These are phyloP conservation scores for Acanthamoeba rhysodes DNA, from an alignment of 208 protist species.

Conservation along the genomic window DNA sequence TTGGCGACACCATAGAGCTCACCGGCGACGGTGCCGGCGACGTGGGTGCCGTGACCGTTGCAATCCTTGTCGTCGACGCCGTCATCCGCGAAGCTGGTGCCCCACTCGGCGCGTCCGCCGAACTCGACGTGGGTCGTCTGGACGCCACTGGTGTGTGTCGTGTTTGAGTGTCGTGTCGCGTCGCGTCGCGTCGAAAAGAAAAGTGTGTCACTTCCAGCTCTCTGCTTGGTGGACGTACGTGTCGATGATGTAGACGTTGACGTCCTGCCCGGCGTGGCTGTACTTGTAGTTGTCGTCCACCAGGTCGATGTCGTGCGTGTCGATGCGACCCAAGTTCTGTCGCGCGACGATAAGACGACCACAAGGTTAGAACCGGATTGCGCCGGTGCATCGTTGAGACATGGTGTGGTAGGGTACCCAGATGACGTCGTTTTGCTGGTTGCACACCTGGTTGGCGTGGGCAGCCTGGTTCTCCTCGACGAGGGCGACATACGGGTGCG, in stretches of 20 bases:
- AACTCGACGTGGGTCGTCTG: conserved; percentile 59
- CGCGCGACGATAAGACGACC: background rate
- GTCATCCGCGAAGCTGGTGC: conserved; percentile 65
- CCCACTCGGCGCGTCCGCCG: conserved; percentile 65
- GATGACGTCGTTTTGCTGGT: conserved; percentile 64
- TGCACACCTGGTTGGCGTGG: conserved; percentile 13
- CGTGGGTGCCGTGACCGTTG: conserved; percentile 82
- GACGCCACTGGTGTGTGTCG: background rate
- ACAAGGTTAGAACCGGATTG: background rate
- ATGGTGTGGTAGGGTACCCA: conserved; percentile 33
- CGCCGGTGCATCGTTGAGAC: background rate
- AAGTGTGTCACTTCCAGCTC: background rate
- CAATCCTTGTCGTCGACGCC: conserved; percentile 15
- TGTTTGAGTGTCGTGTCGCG: too few relatives aligned
- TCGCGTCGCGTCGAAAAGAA: too few relatives aligned
- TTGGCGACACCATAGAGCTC: conserved; percentile 75
- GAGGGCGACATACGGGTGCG: conserved; percentile 5
- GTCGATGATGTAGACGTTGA: conserved; percentile 78
- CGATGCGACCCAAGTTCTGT: conserved; percentile 57
- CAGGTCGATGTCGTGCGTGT: conserved; percentile 63
- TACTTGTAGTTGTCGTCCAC: conserved; percentile 66
- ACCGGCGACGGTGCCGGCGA: conserved; percentile 68
- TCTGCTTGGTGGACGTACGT: conserved; percentile 39
- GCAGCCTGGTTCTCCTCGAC: conserved; percentile 67
- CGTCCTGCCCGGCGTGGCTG: background rate